Evolutionary conservation across 805 yeast species (phyloP), one percentile per base, ranked within the genome.

Genomic region (Candida broadrunensis): DNA sequence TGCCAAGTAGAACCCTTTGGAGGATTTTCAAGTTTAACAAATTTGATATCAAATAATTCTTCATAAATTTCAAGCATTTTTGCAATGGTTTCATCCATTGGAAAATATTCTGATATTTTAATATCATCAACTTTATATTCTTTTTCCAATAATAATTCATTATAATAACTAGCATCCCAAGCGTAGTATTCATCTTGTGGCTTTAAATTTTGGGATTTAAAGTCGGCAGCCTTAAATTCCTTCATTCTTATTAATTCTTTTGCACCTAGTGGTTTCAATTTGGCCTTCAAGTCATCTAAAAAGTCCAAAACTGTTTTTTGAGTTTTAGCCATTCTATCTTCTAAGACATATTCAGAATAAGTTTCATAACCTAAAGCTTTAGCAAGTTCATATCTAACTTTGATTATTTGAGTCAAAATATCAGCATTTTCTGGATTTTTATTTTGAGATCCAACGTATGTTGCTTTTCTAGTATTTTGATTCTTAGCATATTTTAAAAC

Each of bases 261-360:
- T 38, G 59, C 52, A 19, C 85, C 95, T 26, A 80, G 60, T 6
- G 85, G 85, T 24, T 67, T 63, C 38, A 86, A 67, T 56, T 81
- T 83, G 3, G 52, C 50, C 47, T 72, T 74, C 54, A 88, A 71
- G 55, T 85, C 90, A 19, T 67, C 55, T 49, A 88, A 72, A 54
- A 88, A 88, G 26, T 61, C 55, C 50, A 75, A 55, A 16, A 86
- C 96, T 18, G 66, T 76, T 35, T 71, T 68, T 32, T 83, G 78
- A 20, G 67, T 72, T 54, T 87, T 84, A 32, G 95, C 95, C 90
- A 88, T 83, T 58, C 88, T 76, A 39, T 80, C 83, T 47, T 87
- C 91, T 48, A 88, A 70, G 25, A 81, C 76, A 55, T 75, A 86
- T 39, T 81, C 84, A 1, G 93, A 80, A 60, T 76, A 88, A 41